Conservation (phyloP, 441 rosid species). For the Arabidopsis hybrid region DNA sequence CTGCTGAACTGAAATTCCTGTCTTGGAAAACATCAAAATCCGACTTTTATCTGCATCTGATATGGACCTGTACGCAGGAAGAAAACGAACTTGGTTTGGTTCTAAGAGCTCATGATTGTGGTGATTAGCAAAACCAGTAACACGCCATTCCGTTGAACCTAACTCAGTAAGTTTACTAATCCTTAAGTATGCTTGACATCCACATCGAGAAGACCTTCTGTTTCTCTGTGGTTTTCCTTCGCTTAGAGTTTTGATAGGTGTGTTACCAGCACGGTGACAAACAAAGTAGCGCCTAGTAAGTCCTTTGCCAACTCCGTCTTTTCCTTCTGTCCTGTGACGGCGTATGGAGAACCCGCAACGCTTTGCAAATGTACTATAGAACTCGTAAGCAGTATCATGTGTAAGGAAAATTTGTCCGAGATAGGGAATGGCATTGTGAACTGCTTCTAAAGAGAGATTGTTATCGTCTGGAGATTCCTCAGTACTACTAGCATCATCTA, state of each 20-base stretch:
- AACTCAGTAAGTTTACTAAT: slow-evolving; percentile 81
- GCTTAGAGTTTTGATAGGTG: slow-evolving; percentile 73
- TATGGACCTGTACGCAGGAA: slow-evolving; percentile 94
- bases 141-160: slow-evolving; percentile 91
- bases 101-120: slow-evolving; percentile 94
- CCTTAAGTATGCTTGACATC: slow-evolving; percentile 91
- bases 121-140: slow-evolving; percentile 87
- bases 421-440: slow-evolving; percentile 71
- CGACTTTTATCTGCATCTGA: slow-evolving; percentile 94
- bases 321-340: slow-evolving; percentile 96
- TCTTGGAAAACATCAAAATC: slow-evolving; percentile 95
- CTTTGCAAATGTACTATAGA: slow-evolving; percentile 85
- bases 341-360: slow-evolving; percentile 94
- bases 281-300: slow-evolving; percentile 95
- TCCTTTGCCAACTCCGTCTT: slow-evolving; percentile 97
- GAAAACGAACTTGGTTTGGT: slow-evolving; percentile 93
- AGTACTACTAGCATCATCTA: slow-evolving; percentile 83
- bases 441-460: slow-evolving; percentile 69
- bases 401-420: slow-evolving; percentile 84
- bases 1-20: slow-evolving; percentile 95
- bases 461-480: slow-evolving; percentile 88
- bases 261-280: slow-evolving; percentile 99
- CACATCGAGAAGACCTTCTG: slow-evolving; percentile 90
- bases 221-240: slow-evolving; percentile 90
- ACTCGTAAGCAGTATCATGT: slow-evolving; percentile 94